phyloP scores from a whole-genome alignment of 352 stramenopile genomes.

The Labyrinthula sp. region DNA sequence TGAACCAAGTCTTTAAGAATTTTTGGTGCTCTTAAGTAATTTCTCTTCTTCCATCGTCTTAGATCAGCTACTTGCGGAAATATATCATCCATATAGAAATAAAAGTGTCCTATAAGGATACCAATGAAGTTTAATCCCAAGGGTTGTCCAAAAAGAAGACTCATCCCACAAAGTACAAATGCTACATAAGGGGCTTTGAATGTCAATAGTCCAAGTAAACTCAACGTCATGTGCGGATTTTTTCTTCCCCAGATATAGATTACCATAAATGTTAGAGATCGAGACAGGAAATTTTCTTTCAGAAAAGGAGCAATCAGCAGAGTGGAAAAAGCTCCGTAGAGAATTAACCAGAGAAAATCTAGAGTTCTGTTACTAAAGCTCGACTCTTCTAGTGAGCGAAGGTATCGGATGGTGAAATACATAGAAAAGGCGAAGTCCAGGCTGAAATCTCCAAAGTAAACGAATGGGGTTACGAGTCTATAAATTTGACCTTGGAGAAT shows the following conservation, averaged over 20 bases:
- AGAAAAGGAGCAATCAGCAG: conserved; percentile 77
- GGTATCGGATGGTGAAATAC: conserved; percentile 77
- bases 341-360: conserved; percentile 92
- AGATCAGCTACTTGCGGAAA: conserved; percentile 48
- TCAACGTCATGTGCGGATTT: conserved; percentile 87
- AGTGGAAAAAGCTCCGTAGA: conserved; percentile 80
- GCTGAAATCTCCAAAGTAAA: conserved; percentile 96
- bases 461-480: conserved; percentile 87
- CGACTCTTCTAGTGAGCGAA: conserved; percentile 65
- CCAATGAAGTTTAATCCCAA: conserved; percentile 88
- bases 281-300: conserved; percentile 87
- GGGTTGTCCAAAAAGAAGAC: conserved; percentile 73
- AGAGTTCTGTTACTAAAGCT: conserved; percentile 85
- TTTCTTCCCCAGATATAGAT: conserved; percentile 88
- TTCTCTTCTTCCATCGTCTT: conserved; percentile 15
- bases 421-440: conserved; percentile 99
- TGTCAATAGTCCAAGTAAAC: conserved; percentile 83
- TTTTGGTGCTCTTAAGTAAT: conserved; percentile 18
- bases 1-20: no score
- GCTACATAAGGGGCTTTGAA: conserved; percentile 94
- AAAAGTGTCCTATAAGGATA: conserved; percentile 94
- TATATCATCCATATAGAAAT: conserved; percentile 98
- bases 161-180: conserved; percentile 91
- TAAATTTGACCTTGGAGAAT: conserved; percentile 93
- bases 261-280: conserved; percentile 99